These are phyloP conservation scores for Sporothrix pallida DNA, from an alignment of 2,329 filamentous ascomycete genomes.

Conservation along the genomic window DNA sequence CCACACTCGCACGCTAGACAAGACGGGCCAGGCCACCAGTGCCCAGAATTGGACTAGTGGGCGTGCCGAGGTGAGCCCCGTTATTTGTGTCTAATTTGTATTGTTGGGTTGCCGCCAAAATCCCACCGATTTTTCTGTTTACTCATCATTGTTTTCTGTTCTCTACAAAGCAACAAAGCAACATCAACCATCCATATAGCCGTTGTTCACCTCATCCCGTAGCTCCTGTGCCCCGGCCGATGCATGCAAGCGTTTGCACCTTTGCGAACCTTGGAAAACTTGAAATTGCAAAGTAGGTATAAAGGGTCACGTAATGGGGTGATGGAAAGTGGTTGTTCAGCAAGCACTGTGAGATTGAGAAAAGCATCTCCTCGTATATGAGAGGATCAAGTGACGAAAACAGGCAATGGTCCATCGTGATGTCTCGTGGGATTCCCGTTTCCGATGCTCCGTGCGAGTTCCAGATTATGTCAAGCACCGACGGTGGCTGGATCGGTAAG, in stretches of 20 bases:
- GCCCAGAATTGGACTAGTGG: not conserved
- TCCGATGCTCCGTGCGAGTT: too few relatives aligned
- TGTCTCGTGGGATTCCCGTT: too few relatives aligned
- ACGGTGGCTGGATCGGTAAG: too few relatives aligned
- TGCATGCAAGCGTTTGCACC: not conserved
- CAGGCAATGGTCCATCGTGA: not conserved
- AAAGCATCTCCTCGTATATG: not conserved
- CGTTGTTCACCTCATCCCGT: conserved; percentile 5
- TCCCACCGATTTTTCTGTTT: not conserved
- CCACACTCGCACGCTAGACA: too few relatives aligned
- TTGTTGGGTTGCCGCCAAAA: not conserved
- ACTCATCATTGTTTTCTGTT: conserved; percentile 15
- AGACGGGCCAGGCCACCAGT: too few relatives aligned
- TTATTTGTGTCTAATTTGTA: not conserved
- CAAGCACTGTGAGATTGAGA: not conserved
- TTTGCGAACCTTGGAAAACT: not conserved
- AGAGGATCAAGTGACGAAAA: not conserved
- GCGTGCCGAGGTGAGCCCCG: conserved; percentile 14
- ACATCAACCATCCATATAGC: not conserved
- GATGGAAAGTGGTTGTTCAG: not conserved
- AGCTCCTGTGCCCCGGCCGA: not conserved
- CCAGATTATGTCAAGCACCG: not conserved
- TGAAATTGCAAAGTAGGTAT: not conserved
- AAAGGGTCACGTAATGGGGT: too few relatives aligned
- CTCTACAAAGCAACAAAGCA: not conserved